Conservation (phyloP, 2,329 filamentous ascomycete species). For the Leptographium radiaticola region DNA sequence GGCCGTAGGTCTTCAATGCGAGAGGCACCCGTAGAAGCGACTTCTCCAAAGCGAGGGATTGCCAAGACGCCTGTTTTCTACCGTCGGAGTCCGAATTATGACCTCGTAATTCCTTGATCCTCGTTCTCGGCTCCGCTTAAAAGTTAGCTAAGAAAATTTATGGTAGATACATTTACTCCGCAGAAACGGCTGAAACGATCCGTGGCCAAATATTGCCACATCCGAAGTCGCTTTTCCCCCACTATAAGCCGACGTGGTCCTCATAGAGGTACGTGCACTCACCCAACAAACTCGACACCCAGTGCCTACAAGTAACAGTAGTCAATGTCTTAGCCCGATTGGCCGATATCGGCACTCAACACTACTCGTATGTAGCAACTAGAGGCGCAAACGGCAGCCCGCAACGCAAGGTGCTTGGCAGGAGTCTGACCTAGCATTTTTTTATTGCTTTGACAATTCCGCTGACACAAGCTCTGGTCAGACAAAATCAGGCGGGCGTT, state of each 20-base stretch:
- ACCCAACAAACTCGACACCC: no score
- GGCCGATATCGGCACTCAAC: background rate
- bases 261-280: no score
- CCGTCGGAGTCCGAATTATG: background rate
- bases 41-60: no score
- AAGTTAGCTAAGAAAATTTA: background rate
- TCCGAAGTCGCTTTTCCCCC: background rate
- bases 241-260: background rate
- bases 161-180: background rate
- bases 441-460: constrained; percentile 1
- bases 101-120: background rate
- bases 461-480: constrained; percentile 11
- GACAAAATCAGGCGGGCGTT: constrained; percentile 2
- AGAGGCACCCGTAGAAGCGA: no score
- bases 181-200: background rate
- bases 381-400: background rate
- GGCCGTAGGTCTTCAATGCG: no score
- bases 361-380: no score
- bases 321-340: no score
- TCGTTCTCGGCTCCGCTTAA: background rate
- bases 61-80: background rate
- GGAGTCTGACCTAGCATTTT: background rate
- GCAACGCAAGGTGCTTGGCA: background rate
- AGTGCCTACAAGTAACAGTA: no score
- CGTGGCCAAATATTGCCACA: background rate